Evolutionary conservation across 306 rosid genomes (phyloP).

Genomic region (Vicia faba): DNA sequence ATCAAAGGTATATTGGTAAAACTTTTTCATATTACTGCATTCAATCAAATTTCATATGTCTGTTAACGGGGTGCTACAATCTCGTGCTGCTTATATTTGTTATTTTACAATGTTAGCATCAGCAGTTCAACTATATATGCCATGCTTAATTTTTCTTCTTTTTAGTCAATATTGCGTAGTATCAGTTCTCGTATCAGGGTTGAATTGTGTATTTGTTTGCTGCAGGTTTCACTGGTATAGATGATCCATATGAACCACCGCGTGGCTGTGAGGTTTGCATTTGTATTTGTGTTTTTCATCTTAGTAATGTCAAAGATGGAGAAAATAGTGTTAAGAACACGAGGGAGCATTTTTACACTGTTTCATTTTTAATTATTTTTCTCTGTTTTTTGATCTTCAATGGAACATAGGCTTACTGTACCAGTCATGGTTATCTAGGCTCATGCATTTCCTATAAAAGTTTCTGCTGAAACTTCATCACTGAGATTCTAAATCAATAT

Average conservation of each 20-base stretch:
- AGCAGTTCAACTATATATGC: background rate
- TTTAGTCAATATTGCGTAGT: conserved; percentile 21
- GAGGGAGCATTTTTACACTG: no score
- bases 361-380: no score
- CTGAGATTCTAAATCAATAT: conserved; percentile 14
- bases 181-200: conserved; percentile 6
- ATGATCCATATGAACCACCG: conserved; percentile 92
- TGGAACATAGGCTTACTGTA: conserved; percentile 7
- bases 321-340: background rate
- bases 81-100: conserved; percentile 1
- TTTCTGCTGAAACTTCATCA: background rate
- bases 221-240: conserved; percentile 93
- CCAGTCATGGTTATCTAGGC: background rate
- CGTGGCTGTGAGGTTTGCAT: conserved; percentile 68
- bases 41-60: conserved; percentile 36
- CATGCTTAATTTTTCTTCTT: conserved; percentile 7
- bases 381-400: no score
- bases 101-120: conserved; percentile 16
- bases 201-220: conserved; percentile 38
- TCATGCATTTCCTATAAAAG: conserved; percentile 13
- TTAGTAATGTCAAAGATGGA: conserved; percentile 12
- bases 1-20: conserved; percentile 61
- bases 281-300: conserved; percentile 31
- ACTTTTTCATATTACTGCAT: conserved; percentile 25
- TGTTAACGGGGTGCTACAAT: background rate